A percentile compares a stretch with the other conserved stretches of the same genome.
Evolutionary conservation across 495 filamentous ascomycete genomes (phyloP).

Genomic region (Talaromyces stipitatus): DNA sequence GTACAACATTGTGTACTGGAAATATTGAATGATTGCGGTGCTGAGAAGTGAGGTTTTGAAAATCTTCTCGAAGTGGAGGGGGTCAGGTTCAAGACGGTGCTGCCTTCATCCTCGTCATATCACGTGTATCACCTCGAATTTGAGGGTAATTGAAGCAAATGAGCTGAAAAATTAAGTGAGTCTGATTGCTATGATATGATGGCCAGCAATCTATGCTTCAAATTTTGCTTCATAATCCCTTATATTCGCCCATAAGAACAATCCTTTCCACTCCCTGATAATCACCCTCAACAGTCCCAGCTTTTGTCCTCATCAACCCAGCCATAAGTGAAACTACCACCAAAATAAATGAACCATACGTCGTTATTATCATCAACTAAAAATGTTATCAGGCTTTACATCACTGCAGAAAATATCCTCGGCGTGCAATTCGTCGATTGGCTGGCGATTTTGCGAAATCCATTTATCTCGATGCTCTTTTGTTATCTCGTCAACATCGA

Average conservation of each 20-base stretch:
- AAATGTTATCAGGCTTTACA: conserved; percentile 36
- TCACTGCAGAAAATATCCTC: conserved; percentile 39
- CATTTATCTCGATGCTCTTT: conserved; percentile 5
- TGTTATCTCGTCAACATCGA: conserved; percentile 6
- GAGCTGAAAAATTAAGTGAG: too few species aligned
- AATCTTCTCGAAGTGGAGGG: too few species aligned
- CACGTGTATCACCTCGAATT: too few species aligned
- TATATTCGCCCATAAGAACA: conserved; percentile 1
- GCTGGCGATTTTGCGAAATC: conserved; percentile 6
- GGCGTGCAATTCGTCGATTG: conserved; percentile 2
- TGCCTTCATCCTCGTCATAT: too few species aligned
- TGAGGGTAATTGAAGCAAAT: too few species aligned
- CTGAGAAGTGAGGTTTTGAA: too few species aligned
- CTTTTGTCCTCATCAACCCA: conserved; percentile 35
- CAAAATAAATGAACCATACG: conserved; percentile 41
- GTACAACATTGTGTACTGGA: too few species aligned
- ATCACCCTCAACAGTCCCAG: conserved; percentile 35
- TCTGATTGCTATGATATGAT: too few species aligned
- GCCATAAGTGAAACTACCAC: conserved; percentile 33
- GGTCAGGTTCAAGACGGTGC: too few species aligned
- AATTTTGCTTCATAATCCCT: too few species aligned
- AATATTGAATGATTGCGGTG: too few species aligned
- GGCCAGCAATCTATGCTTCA: too few species aligned
- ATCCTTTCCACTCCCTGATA: conserved; percentile 9
- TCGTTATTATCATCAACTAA: conserved; percentile 34